Conservation (phyloP, 2,329 filamentous ascomycete genomes). For the Beauveria brongniartii region DNA sequence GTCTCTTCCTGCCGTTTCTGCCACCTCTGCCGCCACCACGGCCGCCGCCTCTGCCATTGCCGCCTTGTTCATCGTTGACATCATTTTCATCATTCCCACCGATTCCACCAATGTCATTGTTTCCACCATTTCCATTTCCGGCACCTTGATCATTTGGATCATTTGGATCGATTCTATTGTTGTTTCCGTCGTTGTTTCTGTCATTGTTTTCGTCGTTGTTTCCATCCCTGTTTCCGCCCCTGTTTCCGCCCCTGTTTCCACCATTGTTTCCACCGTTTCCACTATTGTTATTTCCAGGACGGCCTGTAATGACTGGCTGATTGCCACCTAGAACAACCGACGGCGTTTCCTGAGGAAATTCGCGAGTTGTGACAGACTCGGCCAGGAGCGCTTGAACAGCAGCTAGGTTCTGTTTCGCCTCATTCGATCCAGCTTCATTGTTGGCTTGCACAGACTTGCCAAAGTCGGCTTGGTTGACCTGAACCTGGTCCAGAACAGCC, state of each 20-base stretch:
- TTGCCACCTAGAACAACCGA: slow-evolving; percentile 15
- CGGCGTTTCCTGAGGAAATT: slow-evolving; percentile 27
- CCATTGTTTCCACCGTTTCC: neutral
- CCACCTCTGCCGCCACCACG: too few relatives aligned
- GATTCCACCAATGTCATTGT: neutral
- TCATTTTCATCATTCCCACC: too few relatives aligned
- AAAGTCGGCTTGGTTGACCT: slow-evolving; percentile 43
- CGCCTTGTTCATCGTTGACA: too few relatives aligned
- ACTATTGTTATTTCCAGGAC: neutral
- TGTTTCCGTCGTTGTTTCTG: neutral
- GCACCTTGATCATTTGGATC: neutral
- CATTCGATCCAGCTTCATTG: slow-evolving; percentile 28
- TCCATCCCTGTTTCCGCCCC: neutral
- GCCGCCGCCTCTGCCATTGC: neutral
- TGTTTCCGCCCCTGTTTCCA: neutral
- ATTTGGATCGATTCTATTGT: neutral
- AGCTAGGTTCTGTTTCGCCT: slow-evolving; percentile 23
- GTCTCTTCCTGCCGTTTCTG: neutral
- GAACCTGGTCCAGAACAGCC: slow-evolving; percentile 39
- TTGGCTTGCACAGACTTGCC: slow-evolving; percentile 32
- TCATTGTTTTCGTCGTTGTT: neutral
- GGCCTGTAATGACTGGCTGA: neutral
- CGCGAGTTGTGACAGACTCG: slow-evolving; percentile 20
- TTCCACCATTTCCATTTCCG: neutral
- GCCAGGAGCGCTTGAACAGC: slow-evolving; percentile 31